Base-by-base conservation (phyloP, 148 eudicot species). In the Arbutus unedo region DNA sequence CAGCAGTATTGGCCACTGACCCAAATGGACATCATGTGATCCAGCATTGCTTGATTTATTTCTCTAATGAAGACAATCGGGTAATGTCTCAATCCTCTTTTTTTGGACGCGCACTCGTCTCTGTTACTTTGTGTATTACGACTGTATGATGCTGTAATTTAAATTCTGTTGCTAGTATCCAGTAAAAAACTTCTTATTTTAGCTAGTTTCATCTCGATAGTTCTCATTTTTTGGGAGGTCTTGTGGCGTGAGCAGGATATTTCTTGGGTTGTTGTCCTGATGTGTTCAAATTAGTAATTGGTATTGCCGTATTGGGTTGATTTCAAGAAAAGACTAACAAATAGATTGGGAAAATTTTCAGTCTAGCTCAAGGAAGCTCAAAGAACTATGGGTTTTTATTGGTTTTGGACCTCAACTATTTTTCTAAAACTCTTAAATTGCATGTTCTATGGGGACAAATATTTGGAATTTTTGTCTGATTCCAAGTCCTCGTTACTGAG, bases 21-120 rank as follows among this genome's bases (percentile, higher is more conserved):
- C 78, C 83, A 21, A 83, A 79, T 79, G 91, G 91, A 11, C 87
- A 86, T 74, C 90, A 86, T 84, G 90, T 90, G 41, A 76, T 90
- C 73, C 86, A 84, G 67, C 83, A 78, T 59, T 90, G 91, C 82
- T 74, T 90, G 44, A 79, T 50, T 9, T 80, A 82, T 64, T 90
- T 84, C 76, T 76, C 87, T 8, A 43, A 23, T 64, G 88, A 87
- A 78, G 86, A 85, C 74, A 84, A 84, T 70, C 74, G 74, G 90
- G 91, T 89, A 86, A n/a, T 15, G 18, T 67, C 48, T 70, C 21
- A 6, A 70, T 41, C 74, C 21, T 70, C n/a, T 45, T 59, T 41
- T n/a, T 41, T 44, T 60, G 74, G 16, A 44, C 45, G 53, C 21
- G 19, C 43, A 4, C n/a, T 15, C 5, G 41, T 41, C 21, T 41